Evolutionary conservation across 2,329 filamentous ascomycete genomes (phyloP), one percentile per base, ranked within the genome.

Genomic region (Plectosphaerella plurivora): DNA sequence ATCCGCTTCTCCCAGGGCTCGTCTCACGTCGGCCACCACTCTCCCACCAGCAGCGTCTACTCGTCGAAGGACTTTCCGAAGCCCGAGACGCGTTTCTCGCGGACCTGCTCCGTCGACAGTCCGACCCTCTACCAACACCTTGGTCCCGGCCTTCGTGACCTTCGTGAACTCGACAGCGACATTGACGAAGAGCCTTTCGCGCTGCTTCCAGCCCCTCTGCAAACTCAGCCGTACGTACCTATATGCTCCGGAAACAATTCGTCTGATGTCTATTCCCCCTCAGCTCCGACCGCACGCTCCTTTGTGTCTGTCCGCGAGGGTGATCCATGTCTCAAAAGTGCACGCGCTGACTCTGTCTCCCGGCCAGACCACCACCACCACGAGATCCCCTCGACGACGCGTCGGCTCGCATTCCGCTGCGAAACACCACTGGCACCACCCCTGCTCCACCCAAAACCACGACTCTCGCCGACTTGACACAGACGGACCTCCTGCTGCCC

Each of bases 51-150:
- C 57, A 24, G 53, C 55, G 55, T 53, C 33, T 39, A 54, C 45
- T 66, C 68, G 37, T 68, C 61, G 47, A 65, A 69, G 50, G 71
- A 74, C 54, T 68, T 78, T 20, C 70, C 73, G 42, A 72, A 72
- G 55, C 77, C 79, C n/a, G 76, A 77, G 47, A 73, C 76, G 55
- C 68, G 80, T 48, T 82, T 80, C 62, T 73, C 73, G n/a, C 73
- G 81, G 55, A 75, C 77, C 33, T 78, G 69, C 59, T 78, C 80
- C 14, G 65, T 83, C 51, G 81, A 85, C 65, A 84, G 81, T 63
- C 82, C 81, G 55, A 84, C 80, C 33, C 68, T 85, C 47, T 84
- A 85, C 75, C 79, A 83, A 61, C 83, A 81, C 60, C 76, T 77
- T 49, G 56, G 55, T 3, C 49, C 50, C 50, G 55, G 55, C 22